These are phyloP conservation scores for Hyphopichia buzzinii DNA, from an alignment of 1,139 yeast genomes.

Conservation along the genomic window DNA sequence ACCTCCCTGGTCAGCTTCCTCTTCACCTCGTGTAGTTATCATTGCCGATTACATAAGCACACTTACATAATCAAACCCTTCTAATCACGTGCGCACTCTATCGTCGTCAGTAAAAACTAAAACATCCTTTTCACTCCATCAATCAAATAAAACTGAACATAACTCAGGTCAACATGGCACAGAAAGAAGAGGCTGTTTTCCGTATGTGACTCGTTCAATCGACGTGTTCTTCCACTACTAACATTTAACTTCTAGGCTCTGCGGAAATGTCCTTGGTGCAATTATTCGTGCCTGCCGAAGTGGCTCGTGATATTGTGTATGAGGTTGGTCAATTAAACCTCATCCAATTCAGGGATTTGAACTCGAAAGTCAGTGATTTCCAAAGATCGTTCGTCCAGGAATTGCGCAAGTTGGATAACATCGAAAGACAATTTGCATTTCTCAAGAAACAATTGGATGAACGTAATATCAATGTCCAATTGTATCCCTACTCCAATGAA, in stretches of 20 bases:
- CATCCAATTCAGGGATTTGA: constrained; percentile 69
- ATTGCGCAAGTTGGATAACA: constrained; percentile 63
- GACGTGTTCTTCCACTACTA: constrained; percentile 10
- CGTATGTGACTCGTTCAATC: constrained; percentile 36
- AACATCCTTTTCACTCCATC: too few species aligned
- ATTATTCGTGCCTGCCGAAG: constrained; percentile 70
- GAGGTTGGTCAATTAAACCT: constrained; percentile 62
- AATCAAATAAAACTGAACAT: too few species aligned
- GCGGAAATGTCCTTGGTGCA: constrained; percentile 82
- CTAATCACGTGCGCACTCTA: too few species aligned
- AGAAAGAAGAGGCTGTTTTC: constrained; percentile 67
- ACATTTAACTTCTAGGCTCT: constrained; percentile 40
- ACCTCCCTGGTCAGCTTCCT: too few species aligned
- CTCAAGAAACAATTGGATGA: constrained; percentile 49
- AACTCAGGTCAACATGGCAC: constrained; percentile 21
- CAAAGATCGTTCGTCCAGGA: constrained; percentile 73
- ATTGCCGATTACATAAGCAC: too few species aligned
- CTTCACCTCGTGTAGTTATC: too few species aligned
- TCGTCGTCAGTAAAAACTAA: too few species aligned
- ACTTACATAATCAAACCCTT: too few species aligned
- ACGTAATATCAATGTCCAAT: constrained; percentile 43
- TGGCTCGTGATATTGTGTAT: constrained; percentile 62
- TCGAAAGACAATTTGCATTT: constrained; percentile 60
- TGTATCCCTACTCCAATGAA: constrained; percentile 47
- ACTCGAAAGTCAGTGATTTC: constrained; percentile 63